phyloP scores from a whole-genome alignment of 2,329 filamentous ascomycete species.

The Claviceps pazoutovae region DNA sequence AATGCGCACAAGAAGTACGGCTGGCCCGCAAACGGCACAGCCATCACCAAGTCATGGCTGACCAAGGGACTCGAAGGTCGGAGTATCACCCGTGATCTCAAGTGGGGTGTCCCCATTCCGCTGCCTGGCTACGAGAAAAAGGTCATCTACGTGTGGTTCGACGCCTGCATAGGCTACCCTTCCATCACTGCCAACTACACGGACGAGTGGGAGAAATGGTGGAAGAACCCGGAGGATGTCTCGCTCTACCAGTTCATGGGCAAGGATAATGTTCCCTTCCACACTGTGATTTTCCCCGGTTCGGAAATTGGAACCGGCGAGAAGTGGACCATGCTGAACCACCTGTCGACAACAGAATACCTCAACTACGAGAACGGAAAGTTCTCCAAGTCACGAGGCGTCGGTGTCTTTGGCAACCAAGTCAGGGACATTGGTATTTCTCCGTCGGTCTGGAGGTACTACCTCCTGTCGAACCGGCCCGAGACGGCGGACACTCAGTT shows the following conservation, averaged over 20 bases:
- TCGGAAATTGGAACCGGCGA: conserved; percentile 74
- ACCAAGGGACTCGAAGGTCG: conserved; percentile 72
- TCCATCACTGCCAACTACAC: conserved; percentile 90
- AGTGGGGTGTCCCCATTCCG: conserved; percentile 62
- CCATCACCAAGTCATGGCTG: conserved; percentile 70
- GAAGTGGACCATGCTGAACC: conserved; percentile 80
- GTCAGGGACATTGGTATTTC: conserved; percentile 75
- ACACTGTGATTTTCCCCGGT: conserved; percentile 82
- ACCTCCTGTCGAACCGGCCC: conserved; percentile 71
- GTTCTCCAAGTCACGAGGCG: conserved; percentile 79
- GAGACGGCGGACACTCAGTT: conserved; percentile 82
- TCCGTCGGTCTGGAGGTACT: conserved; percentile 86
- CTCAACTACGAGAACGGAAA: conserved; percentile 82
- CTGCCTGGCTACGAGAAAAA: conserved; percentile 38
- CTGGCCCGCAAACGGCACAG: conserved; percentile 62
- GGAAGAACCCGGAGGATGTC: conserved; percentile 79
- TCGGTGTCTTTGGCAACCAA: conserved; percentile 85
- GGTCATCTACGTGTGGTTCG: conserved; percentile 90
- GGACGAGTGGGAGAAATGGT: conserved; percentile 83
- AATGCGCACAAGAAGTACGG: conserved; percentile 58
- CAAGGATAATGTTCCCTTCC: conserved; percentile 52
- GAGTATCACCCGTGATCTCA: conserved; percentile 83
- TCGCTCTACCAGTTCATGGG: conserved; percentile 91
- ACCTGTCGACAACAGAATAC: conserved; percentile 76
- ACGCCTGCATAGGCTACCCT: conserved; percentile 88